Evolutionary conservation across 352 stramenopile species (phyloP).

Genomic region (Lagenidium giganteum): DNA sequence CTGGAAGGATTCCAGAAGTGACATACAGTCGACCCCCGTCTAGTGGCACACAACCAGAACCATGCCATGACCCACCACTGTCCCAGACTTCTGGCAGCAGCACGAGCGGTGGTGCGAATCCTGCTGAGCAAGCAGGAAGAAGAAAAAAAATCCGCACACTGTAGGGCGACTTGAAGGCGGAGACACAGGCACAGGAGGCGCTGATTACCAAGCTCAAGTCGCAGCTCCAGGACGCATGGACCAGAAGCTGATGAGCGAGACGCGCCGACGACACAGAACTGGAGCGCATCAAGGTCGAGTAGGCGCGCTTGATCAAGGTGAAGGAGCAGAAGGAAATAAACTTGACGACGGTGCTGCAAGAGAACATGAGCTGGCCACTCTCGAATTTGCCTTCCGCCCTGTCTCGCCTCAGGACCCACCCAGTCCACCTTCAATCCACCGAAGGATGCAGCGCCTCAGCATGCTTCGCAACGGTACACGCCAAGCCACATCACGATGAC

Average conservation of each 20-base stretch:
- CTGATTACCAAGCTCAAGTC: slow-evolving; percentile 65
- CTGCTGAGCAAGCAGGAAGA: slow-evolving; percentile 79
- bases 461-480: too few species aligned
- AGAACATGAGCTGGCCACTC: slow-evolving; percentile 73
- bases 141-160: slow-evolving; percentile 76
- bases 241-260: slow-evolving; percentile 54
- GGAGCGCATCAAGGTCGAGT: slow-evolving; percentile 52
- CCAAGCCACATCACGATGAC: too few species aligned
- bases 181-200: slow-evolving; percentile 60
- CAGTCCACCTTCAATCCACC: too few species aligned
- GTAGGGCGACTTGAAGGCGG: slow-evolving; percentile 61
- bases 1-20: too few species aligned
- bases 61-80: too few species aligned
- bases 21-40: too few species aligned
- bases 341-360: slow-evolving; percentile 68
- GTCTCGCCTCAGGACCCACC: too few species aligned
- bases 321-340: slow-evolving; percentile 80
- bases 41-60: too few species aligned
- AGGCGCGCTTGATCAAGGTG: slow-evolving; percentile 70
- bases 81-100: too few species aligned
- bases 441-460: too few species aligned
- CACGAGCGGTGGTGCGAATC: slow-evolving; percentile 80
- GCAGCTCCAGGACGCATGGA: slow-evolving; percentile 59
- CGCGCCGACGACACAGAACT: slow-evolving; percentile 61
- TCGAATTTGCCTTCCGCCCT: too few species aligned